Percentiles rank a stretch among this genome's conserved stretches.
Evolutionary conservation across 83 land plant species (phyloP).

Genomic region (Picea abies): DNA sequence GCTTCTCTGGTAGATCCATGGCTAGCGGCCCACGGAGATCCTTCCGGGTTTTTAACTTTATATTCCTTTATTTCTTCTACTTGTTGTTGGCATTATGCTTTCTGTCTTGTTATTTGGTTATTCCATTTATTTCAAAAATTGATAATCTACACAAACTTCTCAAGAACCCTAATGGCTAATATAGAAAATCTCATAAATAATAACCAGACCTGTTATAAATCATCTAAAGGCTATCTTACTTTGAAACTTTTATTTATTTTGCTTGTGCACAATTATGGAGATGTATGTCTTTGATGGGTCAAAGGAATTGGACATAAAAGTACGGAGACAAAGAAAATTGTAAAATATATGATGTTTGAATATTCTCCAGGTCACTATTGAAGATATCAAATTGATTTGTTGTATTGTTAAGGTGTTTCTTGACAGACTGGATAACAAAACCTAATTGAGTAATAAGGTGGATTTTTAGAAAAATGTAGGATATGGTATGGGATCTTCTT

Average conservation of each 20-base stretch:
- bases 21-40: conserved; percentile 96
- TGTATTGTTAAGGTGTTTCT: too few relatives aligned
- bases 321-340: too few relatives aligned
- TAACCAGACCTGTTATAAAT: neutral
- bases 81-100: neutral
- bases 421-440: too few relatives aligned
- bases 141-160: neutral
- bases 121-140: neutral
- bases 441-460: too few relatives aligned
- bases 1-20: conserved; percentile 85
- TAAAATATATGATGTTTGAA: too few relatives aligned
- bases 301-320: neutral
- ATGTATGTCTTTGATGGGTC: neutral
- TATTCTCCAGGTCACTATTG: too few relatives aligned
- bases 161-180: neutral
- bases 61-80: neutral
- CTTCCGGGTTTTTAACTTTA: conserved; percentile 57
- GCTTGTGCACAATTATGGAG: neutral
- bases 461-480: too few relatives aligned
- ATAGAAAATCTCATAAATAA: neutral
- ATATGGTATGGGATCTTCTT: too few relatives aligned
- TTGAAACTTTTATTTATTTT: neutral
- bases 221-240: neutral
- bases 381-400: too few relatives aligned
- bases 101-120: neutral